Base-by-base conservation (phyloP, 208 protist species). In the Blastocrithidia nonstop region DNA sequence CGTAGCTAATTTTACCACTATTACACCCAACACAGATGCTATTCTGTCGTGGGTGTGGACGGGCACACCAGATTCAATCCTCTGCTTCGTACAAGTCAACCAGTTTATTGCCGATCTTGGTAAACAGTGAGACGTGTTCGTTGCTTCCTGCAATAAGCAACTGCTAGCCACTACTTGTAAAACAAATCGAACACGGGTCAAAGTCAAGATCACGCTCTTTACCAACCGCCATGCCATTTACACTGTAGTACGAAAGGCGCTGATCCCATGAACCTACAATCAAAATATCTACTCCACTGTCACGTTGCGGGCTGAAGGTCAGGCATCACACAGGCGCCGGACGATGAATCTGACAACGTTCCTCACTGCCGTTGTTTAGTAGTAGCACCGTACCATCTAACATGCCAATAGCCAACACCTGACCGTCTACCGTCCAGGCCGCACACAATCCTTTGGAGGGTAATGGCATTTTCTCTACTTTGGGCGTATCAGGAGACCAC, bases 261-360 rank as follows among this genome's bases (percentile, higher is more conserved):
- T 93, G 71, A 64, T 95, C 90, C 94, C 95, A 98, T 38, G 94
- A 96, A 23, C 89, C 94, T 2, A 97, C 88, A 1, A 75, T 78
- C 3, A 98, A 76, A 13, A 95, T 66, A 50, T 97, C 93, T 6
- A 71, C 65, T 20, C 66, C 75, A 37, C 92, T 89, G 32, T 90
- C 85, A 6, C 65, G 56, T 15, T 73, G 38, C 5, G 95, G 94
- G 27, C 80, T 94, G 80, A 95, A 98, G n/a, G 65, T 64, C 7
- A 97, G 56, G 17, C 68, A 61, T 89, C 93, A 98, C 16, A 98
- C 70, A 6, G 95, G 94, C 6, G 77, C 81, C n/a, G 25, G 67
- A n/a, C 92, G 74, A 6, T 61, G 48, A 39, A 96, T 80, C 27
- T 41, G 49, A 15, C 55, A 44, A 28, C 62, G 56, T 47, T 92